phyloP scores from a whole-genome alignment of 306 rosid genomes.

The Ormosia semicastrata region DNA sequence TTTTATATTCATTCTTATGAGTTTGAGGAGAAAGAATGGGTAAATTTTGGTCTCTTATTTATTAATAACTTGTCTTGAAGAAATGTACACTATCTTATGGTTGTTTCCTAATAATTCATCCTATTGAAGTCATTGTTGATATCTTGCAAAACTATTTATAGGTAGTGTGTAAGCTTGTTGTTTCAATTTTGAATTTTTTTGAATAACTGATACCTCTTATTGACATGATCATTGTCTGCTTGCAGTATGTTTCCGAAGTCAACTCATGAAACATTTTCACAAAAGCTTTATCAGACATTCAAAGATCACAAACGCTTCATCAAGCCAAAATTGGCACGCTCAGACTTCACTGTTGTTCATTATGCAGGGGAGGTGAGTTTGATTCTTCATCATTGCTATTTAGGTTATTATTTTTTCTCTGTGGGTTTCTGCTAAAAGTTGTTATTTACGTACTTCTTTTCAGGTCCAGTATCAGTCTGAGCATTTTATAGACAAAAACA shows the following conservation, averaged over 20 bases:
- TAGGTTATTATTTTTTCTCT: constrained; percentile 3
- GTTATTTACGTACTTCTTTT: constrained; percentile 35
- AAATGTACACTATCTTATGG: background rate
- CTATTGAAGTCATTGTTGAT: background rate
- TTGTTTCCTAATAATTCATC: constrained; percentile 20
- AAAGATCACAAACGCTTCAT: constrained; percentile 82
- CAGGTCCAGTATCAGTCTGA: constrained; percentile 94
- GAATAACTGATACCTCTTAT: background rate
- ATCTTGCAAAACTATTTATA: constrained; percentile 27
- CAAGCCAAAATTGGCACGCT: constrained; percentile 89
- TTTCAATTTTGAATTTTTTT: background rate
- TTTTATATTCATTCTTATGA: constrained; percentile 17
- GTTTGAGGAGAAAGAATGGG: constrained; percentile 12
- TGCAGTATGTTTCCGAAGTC: constrained; percentile 94
- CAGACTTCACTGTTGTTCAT: constrained; percentile 81
- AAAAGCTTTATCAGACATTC: constrained; percentile 88
- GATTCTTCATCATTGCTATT: constrained; percentile 26
- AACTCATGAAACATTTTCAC: constrained; percentile 82
- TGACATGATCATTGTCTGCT: constrained; percentile 26
- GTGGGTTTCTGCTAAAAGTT: constrained; percentile 17
- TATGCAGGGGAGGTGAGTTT: constrained; percentile 90
- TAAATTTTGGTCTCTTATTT: constrained; percentile 24
- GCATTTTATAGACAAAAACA: constrained; percentile 86
- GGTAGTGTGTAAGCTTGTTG: background rate
- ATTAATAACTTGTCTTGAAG: background rate